Evolutionary conservation across 305 asterid species (phyloP).

Genomic region (Fraxinus velutina): DNA sequence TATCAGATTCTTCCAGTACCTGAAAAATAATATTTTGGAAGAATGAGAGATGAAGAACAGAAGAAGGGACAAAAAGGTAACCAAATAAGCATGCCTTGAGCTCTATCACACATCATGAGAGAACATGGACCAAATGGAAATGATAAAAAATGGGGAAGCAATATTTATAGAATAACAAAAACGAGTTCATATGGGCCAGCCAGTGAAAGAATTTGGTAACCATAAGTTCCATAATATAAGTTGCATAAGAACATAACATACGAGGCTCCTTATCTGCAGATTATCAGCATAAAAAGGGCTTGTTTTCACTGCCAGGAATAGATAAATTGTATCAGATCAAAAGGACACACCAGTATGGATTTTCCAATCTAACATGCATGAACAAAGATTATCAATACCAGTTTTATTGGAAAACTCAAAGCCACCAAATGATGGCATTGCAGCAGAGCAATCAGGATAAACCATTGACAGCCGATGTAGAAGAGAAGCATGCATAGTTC

Average conservation of each 20-base stretch:
- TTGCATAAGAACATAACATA: constrained; percentile 51
- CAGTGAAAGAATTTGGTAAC: background rate
- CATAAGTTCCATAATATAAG: constrained; percentile 9
- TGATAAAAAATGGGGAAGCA: constrained; percentile 2
- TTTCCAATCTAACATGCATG: background rate
- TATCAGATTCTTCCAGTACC: constrained; percentile 61
- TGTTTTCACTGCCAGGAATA: constrained; percentile 68
- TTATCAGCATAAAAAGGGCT: constrained; percentile 50
- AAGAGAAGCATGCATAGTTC: constrained; percentile 54
- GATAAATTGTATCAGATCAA: constrained; percentile 29
- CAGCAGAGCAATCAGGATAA: constrained; percentile 56
- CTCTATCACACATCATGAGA: background rate
- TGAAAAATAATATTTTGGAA: constrained; percentile 21
- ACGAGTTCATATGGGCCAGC: background rate
- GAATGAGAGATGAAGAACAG: constrained; percentile 8
- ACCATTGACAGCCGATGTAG: constrained; percentile 52
- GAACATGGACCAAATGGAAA: background rate
- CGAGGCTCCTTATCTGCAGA: constrained; percentile 66
- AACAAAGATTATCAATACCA: constrained; percentile 38
- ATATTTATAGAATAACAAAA: background rate
- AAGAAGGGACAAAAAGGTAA: constrained; percentile 6
- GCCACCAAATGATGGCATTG: constrained; percentile 61
- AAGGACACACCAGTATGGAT: background rate
- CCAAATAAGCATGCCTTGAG: background rate
- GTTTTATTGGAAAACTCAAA: constrained; percentile 67